Percentiles rank a stretch among this genome's conserved stretches.
Conservation (phyloP, 2,329 filamentous ascomycete species). For the Phialophora chinensis region DNA sequence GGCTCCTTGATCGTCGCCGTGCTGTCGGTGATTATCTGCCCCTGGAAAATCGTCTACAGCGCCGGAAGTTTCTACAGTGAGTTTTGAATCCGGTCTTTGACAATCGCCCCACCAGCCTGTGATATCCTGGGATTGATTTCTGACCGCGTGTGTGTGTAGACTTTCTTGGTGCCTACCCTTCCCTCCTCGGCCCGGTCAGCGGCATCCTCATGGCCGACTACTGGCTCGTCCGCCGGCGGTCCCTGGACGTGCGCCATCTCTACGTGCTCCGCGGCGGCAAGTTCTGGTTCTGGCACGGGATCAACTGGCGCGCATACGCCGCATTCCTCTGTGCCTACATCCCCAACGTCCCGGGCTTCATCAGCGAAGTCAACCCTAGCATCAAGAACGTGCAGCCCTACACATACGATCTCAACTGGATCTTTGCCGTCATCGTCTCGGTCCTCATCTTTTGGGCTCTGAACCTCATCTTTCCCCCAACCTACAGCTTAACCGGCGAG, state of each 20-base stretch:
- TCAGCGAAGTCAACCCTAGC: conserved; percentile 12
- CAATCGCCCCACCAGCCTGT: no score
- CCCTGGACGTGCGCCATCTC: conserved; percentile 59
- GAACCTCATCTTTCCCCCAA: no score
- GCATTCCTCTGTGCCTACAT: conserved; percentile 20
- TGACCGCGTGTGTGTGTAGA: background rate
- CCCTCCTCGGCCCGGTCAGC: conserved; percentile 69
- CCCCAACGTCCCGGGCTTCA: conserved; percentile 56
- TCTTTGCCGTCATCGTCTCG: no score
- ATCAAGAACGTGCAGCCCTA: no score
- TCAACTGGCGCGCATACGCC: conserved; percentile 55
- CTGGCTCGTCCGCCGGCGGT: conserved; percentile 60
- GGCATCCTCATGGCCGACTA: conserved; percentile 66
- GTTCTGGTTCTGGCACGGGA: conserved; percentile 60
- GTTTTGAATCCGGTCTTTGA: background rate
- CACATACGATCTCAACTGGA: no score
- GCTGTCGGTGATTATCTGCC: conserved; percentile 69
- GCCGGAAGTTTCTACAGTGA: conserved; percentile 1
- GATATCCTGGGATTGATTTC: no score
- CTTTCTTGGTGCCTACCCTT: conserved; percentile 70
- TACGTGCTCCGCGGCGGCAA: conserved; percentile 55
- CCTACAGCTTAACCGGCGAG: no score
- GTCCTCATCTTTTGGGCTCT: no score
- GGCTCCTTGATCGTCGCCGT: conserved; percentile 63
- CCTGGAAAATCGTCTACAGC: conserved; percentile 59